Evolutionary conservation across 257 asterid genomes (phyloP), one percentile per base, ranked within the genome.

Genomic region (Solanum ahanhuiri): DNA sequence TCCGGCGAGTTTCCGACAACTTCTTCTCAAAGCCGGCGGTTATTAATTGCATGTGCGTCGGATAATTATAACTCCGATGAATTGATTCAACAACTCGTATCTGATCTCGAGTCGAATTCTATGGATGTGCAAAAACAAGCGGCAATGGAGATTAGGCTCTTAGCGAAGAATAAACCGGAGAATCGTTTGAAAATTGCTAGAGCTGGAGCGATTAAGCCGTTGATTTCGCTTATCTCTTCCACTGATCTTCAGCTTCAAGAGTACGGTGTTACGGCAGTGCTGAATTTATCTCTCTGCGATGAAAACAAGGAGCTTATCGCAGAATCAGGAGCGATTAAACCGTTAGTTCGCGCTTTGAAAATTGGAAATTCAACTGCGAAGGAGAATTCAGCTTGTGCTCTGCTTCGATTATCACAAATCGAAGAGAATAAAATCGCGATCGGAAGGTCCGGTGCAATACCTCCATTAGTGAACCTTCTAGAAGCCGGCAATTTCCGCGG

Each of bases 301-400:
- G 98, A 95, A 87, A 96, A 96, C 28, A 96, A 93, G 87, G 93
- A 91, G n/a, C 86, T 86, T 14, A 93, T 96, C 69, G 94, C 98
- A 25, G 89, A 88, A 79, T 91, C 96, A 3, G 99, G 99, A 28
- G 98, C 99, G 1, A 93, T 96, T 43, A 93, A 90, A n/a, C 98
- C 97, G 76, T 71, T 96, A 4, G 92, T 95, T 12, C 90, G 92
- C 81, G 96, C 98, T 18, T 88, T 95, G 15, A 92, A 84, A 54
- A 41, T 70, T 71, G 98, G 98, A 2, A 94, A 93, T 7, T 7
- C 98, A 3, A 91, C 97, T 2, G 96, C 98, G 17, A 87, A 89
- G 39, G 99, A 95, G 89, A 95, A 96, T 93, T 94, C 98, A 3
- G 99, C 99, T 15, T 95, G 98, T 86, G 98, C 99, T 66, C 91